Evolutionary conservation across 1,284 basidiomycete genomes (phyloP).

Genomic region (Marasmius tenuissimus): DNA sequence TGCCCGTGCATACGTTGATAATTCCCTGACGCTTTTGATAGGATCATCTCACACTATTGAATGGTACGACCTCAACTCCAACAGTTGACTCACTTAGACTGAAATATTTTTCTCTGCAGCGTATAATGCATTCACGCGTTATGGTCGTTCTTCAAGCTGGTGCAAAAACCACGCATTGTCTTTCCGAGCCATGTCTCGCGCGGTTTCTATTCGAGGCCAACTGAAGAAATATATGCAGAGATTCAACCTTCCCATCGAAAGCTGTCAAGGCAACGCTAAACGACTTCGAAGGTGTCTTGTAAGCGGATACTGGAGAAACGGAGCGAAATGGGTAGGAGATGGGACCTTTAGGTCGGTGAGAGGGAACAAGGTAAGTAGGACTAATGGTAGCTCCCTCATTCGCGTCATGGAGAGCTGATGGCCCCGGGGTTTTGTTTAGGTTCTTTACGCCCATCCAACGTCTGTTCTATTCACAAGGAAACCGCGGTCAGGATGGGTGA

Average conservation of each 20-base stretch:
- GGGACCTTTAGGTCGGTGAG: conserved; percentile 86
- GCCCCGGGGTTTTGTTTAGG: conserved; percentile 39
- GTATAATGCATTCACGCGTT: conserved; percentile 88
- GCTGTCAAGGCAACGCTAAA: conserved; percentile 83
- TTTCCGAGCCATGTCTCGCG: conserved; percentile 89
- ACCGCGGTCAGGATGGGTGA: conserved; percentile 87
- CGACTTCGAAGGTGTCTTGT: conserved; percentile 83
- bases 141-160: conserved; percentile 86
- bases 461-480: conserved; percentile 94
- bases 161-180: conserved; percentile 91
- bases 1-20: not conserved
- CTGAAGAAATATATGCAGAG: conserved; percentile 91
- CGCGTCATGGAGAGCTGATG: not conserved
- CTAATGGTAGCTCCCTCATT: not conserved
- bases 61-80: conserved; percentile 51
- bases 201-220: conserved; percentile 89
- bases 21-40: conserved; percentile 26
- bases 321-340: conserved; percentile 86
- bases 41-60: conserved; percentile 91
- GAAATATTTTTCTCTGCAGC: conserved; percentile 41
- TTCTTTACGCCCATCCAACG: conserved; percentile 88
- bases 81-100: conserved; percentile 6
- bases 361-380: conserved; percentile 69
- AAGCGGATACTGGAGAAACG: conserved; percentile 93
- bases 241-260: conserved; percentile 75